Percentiles rank a stretch among this genome's conserved stretches.
phyloP scores from a whole-genome alignment of 768 basidiomycete genomes.

The Infundibulicybe gibba region DNA sequence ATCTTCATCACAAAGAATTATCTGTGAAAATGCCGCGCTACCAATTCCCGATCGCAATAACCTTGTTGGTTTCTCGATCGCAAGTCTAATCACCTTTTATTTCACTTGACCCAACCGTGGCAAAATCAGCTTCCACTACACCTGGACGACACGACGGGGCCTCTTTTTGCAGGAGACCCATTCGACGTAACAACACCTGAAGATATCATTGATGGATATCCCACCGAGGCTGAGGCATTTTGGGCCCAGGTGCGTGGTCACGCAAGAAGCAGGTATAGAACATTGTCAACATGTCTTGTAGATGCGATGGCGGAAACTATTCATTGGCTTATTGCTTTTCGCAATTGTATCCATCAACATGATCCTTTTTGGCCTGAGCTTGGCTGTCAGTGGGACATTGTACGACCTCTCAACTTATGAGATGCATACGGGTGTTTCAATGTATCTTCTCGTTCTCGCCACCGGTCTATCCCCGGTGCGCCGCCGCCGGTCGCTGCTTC shows the following conservation, averaged over 20 bases:
- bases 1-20: no score
- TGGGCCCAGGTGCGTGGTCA: slow-evolving; percentile 45
- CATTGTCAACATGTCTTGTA: slow-evolving; percentile 17
- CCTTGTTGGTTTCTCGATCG: slow-evolving; percentile 39
- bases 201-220: slow-evolving; percentile 65
- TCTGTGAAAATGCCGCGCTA: slow-evolving; percentile 47
- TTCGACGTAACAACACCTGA: slow-evolving; percentile 71
- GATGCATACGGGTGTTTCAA: slow-evolving; percentile 49
- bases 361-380: slow-evolving; percentile 52
- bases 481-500: slow-evolving; percentile 27
- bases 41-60: slow-evolving; percentile 51
- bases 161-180: slow-evolving; percentile 42
- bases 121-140: slow-evolving; percentile 46
- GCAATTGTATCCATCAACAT: slow-evolving; percentile 47
- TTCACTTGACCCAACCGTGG: slow-evolving; percentile 38
- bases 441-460: slow-evolving; percentile 57
- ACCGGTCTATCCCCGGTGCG: slow-evolving; percentile 43
- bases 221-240: slow-evolving; percentile 57
- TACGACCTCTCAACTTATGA: slow-evolving; percentile 30
- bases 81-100: slow-evolving; percentile 41
- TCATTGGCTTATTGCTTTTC: slow-evolving; percentile 42
- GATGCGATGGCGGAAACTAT: slow-evolving; percentile 59
- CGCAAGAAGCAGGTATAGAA: neutral
- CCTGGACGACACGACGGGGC: slow-evolving; percentile 17
- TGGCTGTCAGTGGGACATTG: slow-evolving; percentile 22